phyloP scores from a whole-genome alignment of 2,329 filamentous ascomycete genomes.

The Chaetomium olivaceum region DNA sequence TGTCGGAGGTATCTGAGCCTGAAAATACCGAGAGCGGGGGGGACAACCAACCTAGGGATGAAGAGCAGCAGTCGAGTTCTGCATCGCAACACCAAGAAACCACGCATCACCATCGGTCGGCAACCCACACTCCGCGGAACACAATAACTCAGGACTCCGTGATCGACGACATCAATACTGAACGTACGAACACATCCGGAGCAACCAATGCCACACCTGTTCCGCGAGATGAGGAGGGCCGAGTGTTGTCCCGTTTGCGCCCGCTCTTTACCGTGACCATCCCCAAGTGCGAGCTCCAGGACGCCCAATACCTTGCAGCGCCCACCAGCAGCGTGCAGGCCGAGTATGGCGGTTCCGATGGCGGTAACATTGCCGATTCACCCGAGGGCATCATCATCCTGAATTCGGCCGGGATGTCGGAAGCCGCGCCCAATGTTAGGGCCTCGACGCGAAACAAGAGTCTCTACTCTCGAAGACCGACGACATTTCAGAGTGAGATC shows the following conservation, averaged over 20 bases:
- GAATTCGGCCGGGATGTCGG: not conserved
- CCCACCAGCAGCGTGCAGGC: slow-evolving; percentile 2
- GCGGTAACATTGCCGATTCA: not conserved
- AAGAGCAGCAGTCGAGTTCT: not conserved
- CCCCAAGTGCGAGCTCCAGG: not conserved
- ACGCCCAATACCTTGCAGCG: not conserved
- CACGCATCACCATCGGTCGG: not conserved
- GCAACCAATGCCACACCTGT: not conserved
- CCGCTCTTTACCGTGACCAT: not conserved
- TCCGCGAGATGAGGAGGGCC: not conserved
- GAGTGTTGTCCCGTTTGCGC: not conserved
- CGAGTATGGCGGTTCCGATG: slow-evolving; percentile 1
- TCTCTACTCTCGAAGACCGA: slow-evolving; percentile 4
- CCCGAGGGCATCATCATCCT: slow-evolving; percentile 8
- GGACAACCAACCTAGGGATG: not conserved
- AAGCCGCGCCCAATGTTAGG: slow-evolving; percentile 37
- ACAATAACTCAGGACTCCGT: not conserved
- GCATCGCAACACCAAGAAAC: not conserved
- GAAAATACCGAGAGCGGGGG: slow-evolving; percentile 32
- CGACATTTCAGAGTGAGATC: not conserved
- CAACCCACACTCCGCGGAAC: not conserved
- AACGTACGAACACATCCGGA: too few relatives aligned
- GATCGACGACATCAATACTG: not conserved
- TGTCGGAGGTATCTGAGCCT: slow-evolving; percentile 34
- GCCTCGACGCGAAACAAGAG: not conserved